Conservation (phyloP, 768 basidiomycete species). For the Candolleomyces eurysporus region DNA sequence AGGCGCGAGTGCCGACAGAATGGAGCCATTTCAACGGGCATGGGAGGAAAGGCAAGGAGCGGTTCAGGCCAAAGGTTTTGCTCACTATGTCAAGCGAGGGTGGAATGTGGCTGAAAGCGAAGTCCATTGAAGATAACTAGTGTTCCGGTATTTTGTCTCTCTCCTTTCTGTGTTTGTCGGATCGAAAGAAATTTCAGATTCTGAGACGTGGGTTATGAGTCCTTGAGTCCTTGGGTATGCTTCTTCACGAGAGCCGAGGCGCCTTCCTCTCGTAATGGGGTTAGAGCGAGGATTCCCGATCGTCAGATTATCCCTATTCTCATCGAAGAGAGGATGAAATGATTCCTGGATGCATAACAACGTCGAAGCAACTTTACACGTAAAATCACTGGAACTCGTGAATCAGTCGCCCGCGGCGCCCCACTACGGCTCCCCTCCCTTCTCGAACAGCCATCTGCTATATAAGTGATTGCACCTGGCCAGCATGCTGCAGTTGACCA, state of each 20-base stretch:
- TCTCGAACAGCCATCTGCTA: background rate
- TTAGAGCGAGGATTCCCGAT: too few relatives aligned
- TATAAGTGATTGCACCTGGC: background rate
- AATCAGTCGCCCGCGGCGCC: background rate
- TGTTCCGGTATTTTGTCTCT: background rate
- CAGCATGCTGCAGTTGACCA: background rate
- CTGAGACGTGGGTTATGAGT: too few relatives aligned
- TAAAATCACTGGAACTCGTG: background rate
- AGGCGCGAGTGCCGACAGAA: constrained; percentile 32
- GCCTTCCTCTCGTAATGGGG: too few relatives aligned
- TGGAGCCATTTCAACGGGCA: constrained; percentile 28
- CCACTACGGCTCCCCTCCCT: background rate
- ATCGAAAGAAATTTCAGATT: too few relatives aligned
- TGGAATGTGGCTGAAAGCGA: constrained; percentile 11
- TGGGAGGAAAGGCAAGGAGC: constrained; percentile 32
- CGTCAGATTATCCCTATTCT: too few relatives aligned
- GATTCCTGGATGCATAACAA: background rate
- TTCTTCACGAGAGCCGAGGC: too few relatives aligned
- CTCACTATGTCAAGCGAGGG: constrained; percentile 23
- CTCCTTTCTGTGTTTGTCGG: too few relatives aligned
- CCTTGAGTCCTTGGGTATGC: too few relatives aligned
- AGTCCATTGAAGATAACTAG: background rate
- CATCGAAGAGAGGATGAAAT: too few relatives aligned
- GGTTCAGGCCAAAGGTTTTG: constrained; percentile 13
- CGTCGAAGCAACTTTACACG: background rate